phyloP scores from a whole-genome alignment of 371 early-diverging fungal species.

The Mucor circinelloides region DNA sequence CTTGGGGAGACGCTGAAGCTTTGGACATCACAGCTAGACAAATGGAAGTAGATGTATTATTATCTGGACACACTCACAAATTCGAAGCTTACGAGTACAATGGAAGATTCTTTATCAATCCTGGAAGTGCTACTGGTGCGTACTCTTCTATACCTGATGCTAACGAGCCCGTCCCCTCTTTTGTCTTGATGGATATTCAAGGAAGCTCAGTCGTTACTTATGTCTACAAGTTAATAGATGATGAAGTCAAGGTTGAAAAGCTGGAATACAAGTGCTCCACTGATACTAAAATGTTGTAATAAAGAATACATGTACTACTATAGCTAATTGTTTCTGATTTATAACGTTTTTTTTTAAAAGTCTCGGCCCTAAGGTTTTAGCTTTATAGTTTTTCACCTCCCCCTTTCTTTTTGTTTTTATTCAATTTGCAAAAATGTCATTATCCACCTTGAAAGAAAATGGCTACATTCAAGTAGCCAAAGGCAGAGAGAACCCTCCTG shows the following conservation, averaged over 20 bases:
- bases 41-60: slow-evolving; percentile 90
- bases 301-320: not conserved
- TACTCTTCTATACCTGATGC: slow-evolving; percentile 52
- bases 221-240: slow-evolving; percentile 89
- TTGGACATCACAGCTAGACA: slow-evolving; percentile 81
- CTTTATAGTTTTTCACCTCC: not conserved
- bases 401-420: slow-evolving; percentile 3
- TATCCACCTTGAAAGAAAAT: slow-evolving; percentile 15
- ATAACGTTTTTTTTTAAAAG: not conserved
- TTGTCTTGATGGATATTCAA: slow-evolving; percentile 94
- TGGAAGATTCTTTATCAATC: slow-evolving; percentile 90
- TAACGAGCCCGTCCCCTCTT: slow-evolving; percentile 79
- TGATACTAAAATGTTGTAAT: slow-evolving; percentile 34
- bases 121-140: slow-evolving; percentile 94
- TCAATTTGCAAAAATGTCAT: slow-evolving; percentile 15
- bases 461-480: slow-evolving; percentile 28
- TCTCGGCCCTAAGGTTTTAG: not conserved
- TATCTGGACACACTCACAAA: slow-evolving; percentile 86
- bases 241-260: slow-evolving; percentile 92
- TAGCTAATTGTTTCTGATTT: not conserved
- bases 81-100: slow-evolving; percentile 91
- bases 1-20: slow-evolving; percentile 85
- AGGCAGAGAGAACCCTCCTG: slow-evolving; percentile 12
- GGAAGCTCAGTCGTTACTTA: slow-evolving; percentile 78
- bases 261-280: slow-evolving; percentile 77